These are phyloP conservation scores for Scutellospora calospora DNA, from an alignment of 371 early-diverging fungal genomes.

Conservation along the genomic window DNA sequence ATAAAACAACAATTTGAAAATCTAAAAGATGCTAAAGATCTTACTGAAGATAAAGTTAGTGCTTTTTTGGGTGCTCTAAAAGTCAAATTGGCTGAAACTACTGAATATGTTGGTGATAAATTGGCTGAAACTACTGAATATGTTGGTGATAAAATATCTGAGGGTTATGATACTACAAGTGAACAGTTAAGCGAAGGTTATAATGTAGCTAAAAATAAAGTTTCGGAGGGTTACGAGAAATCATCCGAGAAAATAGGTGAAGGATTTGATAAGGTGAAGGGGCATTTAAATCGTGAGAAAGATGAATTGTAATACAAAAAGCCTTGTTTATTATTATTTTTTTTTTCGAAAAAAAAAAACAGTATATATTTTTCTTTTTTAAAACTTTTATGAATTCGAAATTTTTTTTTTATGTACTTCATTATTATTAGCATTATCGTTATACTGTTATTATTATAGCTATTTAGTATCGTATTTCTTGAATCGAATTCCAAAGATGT, in stretches of 20 bases:
- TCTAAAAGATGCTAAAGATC: background rate
- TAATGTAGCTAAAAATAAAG: background rate
- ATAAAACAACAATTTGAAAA: conserved; percentile 18
- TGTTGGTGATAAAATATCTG: background rate
- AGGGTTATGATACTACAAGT: background rate
- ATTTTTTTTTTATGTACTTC: too few relatives aligned
- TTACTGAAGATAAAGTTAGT: conserved; percentile 19
- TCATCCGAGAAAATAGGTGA: background rate
- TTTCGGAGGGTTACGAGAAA: background rate
- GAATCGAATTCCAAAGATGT: too few relatives aligned
- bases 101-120: background rate
- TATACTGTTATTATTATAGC: too few relatives aligned
- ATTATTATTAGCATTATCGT: too few relatives aligned
- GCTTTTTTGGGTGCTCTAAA: background rate
- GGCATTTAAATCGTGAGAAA: background rate
- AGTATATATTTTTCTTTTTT: too few relatives aligned
- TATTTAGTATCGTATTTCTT: too few relatives aligned
- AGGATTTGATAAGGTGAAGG: background rate
- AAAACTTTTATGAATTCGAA: too few relatives aligned
- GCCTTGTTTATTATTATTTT: too few relatives aligned
- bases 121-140: background rate
- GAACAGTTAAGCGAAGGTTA: background rate
- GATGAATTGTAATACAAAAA: conserved; percentile 26
- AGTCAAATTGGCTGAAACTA: background rate
- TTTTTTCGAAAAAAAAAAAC: too few relatives aligned